phyloP scores from a whole-genome alignment of 1,284 basidiomycete genomes.

The Apiotrichum akiyoshidainum region DNA sequence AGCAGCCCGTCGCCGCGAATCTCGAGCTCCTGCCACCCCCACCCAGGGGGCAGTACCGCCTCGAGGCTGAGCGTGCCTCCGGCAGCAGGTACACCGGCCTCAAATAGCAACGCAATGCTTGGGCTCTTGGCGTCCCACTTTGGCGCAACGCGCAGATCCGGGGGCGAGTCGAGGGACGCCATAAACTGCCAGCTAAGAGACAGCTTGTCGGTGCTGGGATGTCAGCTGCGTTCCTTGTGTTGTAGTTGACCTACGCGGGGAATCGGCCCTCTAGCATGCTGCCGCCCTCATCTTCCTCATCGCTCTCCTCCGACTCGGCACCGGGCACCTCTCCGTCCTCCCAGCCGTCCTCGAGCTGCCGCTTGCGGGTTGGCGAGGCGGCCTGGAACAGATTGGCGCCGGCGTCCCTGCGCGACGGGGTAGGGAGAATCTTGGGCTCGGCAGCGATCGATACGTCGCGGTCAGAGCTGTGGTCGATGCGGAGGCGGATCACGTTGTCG shows the following conservation, averaged over 20 bases:
- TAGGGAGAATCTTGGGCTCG: constrained; percentile 36
- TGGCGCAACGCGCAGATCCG: constrained; percentile 29
- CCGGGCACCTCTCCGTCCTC: constrained; percentile 37
- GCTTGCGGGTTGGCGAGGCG: neutral
- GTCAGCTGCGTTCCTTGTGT: constrained; percentile 5
- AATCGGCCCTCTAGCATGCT: constrained; percentile 44
- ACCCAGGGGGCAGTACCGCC: constrained; percentile 32
- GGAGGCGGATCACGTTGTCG: constrained; percentile 40
- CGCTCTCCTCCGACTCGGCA: constrained; percentile 23
- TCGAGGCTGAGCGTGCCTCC: constrained; percentile 16
- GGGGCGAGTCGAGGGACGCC: constrained; percentile 14
- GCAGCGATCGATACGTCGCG: constrained; percentile 35
- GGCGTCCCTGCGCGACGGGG: constrained; percentile 25
- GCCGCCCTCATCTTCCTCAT: constrained; percentile 17
- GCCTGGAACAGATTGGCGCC: constrained; percentile 20
- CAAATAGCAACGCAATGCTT: constrained; percentile 27
- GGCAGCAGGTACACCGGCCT: constrained; percentile 16
- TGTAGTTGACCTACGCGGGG: constrained; percentile 20
- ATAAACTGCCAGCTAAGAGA: constrained; percentile 38
- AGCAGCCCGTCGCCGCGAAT: constrained; percentile 32
- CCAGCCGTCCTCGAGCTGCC: constrained; percentile 33
- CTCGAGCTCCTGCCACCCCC: constrained; percentile 38
- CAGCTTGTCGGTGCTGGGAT: constrained; percentile 32
- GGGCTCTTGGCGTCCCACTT: constrained; percentile 23
- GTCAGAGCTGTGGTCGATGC: constrained; percentile 23